phyloP scores from a whole-genome alignment of 2,329 filamentous ascomycete species.

The Cryoendolithus antarcticus region DNA sequence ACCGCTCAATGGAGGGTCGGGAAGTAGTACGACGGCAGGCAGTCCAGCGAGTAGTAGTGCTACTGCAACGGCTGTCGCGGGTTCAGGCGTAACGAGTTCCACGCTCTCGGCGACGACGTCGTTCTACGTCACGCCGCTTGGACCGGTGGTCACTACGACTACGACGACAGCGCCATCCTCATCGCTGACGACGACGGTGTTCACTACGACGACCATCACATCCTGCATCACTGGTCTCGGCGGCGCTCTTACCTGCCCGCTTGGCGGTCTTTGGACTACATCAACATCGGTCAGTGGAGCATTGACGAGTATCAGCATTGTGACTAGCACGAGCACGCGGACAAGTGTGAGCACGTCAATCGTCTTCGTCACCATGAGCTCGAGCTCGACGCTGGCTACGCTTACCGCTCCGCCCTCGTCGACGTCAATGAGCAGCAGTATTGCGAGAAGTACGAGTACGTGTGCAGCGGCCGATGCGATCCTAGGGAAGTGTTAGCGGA shows the following conservation, averaged over 20 bases:
- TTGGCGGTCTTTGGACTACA: conserved; percentile 6
- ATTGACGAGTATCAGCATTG: conserved; percentile 3
- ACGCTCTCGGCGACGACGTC: background rate
- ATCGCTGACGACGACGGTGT: conserved; percentile 11
- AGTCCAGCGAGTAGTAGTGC: too few species aligned
- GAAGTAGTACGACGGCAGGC: too few species aligned
- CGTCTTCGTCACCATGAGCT: too few species aligned
- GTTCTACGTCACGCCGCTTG: background rate
- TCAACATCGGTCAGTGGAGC: conserved; percentile 3
- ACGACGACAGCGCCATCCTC: conserved; percentile 4
- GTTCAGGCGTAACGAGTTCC: background rate
- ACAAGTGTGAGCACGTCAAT: background rate
- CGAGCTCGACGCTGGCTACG: too few species aligned
- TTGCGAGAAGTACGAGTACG: too few species aligned
- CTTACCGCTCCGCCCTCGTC: too few species aligned
- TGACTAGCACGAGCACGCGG: background rate
- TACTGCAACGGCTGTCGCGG: background rate
- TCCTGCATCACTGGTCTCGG: conserved; percentile 11
- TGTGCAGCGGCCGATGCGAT: too few species aligned
- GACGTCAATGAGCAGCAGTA: too few species aligned
- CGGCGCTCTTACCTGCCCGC: conserved; percentile 6
- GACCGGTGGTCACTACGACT: conserved; percentile 2
- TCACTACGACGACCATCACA: conserved; percentile 14
- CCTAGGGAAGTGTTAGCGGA: too few species aligned
- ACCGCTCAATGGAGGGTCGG: too few species aligned